Evolutionary conservation across 2,329 filamentous ascomycete species (phyloP).

Genomic region (Taxawa tesnikishii): DNA sequence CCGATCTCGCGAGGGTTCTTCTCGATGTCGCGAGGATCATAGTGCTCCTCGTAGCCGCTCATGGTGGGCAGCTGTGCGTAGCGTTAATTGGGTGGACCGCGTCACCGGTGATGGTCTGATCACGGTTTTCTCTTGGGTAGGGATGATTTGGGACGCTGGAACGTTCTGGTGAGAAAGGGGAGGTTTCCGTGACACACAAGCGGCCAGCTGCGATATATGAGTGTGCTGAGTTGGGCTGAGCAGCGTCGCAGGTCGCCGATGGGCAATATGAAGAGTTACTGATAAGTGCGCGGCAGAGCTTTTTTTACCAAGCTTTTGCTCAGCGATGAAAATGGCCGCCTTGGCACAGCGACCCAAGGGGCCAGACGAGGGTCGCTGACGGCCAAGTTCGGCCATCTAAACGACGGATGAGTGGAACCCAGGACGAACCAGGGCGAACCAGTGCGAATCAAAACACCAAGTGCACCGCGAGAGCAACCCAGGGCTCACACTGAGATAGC

Average conservation of each 20-base stretch:
- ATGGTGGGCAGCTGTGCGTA: not conserved
- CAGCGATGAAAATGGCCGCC: not conserved
- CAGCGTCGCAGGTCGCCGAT: not conserved
- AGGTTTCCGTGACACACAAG: not conserved
- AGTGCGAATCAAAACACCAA: too few relatives aligned
- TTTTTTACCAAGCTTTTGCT: not conserved
- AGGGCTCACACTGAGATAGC: too few relatives aligned
- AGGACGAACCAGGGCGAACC: not conserved
- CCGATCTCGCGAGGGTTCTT: conserved; percentile 15
- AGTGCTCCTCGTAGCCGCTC: too few relatives aligned
- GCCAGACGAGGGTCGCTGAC: not conserved
- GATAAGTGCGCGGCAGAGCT: too few relatives aligned
- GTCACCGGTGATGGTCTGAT: not conserved
- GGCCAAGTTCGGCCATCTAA: not conserved
- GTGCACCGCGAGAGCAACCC: too few relatives aligned
- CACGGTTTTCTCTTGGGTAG: not conserved
- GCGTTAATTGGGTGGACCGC: not conserved
- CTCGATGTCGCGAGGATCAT: conserved; percentile 13
- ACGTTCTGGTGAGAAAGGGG: not conserved
- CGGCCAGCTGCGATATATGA: not conserved
- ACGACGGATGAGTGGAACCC: not conserved
- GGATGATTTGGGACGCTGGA: not conserved
- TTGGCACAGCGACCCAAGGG: not conserved
- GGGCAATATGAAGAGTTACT: not conserved
- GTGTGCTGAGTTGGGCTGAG: not conserved